Percentiles rank a stretch among this genome's conserved stretches.
These are phyloP conservation scores for Globisporangium canariense DNA, from an alignment of 352 stramenopile species.

Conservation along the genomic window DNA sequence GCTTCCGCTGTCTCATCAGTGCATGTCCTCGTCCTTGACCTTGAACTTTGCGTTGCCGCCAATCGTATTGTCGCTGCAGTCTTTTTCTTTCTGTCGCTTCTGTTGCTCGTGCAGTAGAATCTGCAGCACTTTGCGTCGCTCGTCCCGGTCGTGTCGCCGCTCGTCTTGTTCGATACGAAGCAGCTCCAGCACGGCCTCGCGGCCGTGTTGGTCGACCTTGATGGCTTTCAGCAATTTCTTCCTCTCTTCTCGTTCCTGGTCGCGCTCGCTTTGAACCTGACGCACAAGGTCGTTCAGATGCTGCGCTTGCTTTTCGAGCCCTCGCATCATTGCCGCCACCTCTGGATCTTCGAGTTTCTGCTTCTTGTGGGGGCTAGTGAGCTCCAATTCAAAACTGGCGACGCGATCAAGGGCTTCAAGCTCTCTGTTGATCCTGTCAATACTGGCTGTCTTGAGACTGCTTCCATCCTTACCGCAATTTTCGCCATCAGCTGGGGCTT, in stretches of 20 bases:
- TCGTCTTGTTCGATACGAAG: slow-evolving; percentile 13
- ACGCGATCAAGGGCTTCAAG: no score
- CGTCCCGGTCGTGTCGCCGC: slow-evolving; percentile 7
- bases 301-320: slow-evolving; percentile 8
- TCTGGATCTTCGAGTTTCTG: neutral
- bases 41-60: no score
- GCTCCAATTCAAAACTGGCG: neutral
- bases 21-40: neutral
- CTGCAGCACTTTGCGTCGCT: slow-evolving; percentile 15
- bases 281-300: slow-evolving; percentile 8
- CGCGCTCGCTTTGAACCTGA: slow-evolving; percentile 5
- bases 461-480: neutral
- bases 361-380: neutral
- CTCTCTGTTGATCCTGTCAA: no score
- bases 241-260: slow-evolving; percentile 8
- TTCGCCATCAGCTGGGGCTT: neutral
- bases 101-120: slow-evolving; percentile 13
- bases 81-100: slow-evolving; percentile 1
- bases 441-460: no score
- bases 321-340: neutral
- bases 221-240: slow-evolving; percentile 9
- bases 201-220: slow-evolving; percentile 11
- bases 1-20: no score
- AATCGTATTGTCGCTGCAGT: neutral
- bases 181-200: slow-evolving; percentile 11